Conservation (phyloP, 2,329 filamentous ascomycete genomes). For the Niveomyces coronatus region DNA sequence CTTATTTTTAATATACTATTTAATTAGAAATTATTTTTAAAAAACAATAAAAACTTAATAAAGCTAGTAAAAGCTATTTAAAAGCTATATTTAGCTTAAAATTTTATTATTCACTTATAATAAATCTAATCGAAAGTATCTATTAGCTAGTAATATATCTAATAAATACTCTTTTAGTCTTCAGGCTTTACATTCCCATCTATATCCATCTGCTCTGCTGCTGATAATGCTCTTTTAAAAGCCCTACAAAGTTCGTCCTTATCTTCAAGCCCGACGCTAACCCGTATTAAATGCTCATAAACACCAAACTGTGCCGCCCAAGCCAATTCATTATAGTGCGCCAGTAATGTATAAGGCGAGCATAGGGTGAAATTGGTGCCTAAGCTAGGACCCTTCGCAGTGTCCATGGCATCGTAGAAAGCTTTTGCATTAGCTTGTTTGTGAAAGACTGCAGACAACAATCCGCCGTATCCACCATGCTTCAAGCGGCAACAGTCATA, state of each 20-base stretch:
- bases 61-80: too few relatives aligned
- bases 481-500: slow-evolving; percentile 73
- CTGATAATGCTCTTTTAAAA: slow-evolving; percentile 61
- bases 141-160: too few relatives aligned
- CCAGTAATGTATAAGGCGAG: slow-evolving; percentile 83
- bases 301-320: slow-evolving; percentile 81
- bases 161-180: too few relatives aligned
- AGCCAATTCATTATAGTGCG: slow-evolving; percentile 85
- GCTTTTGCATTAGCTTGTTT: slow-evolving; percentile 57
- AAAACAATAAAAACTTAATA: too few relatives aligned
- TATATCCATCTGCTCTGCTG: too few relatives aligned
- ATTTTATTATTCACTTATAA: too few relatives aligned
- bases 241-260: slow-evolving; percentile 50
- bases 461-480: slow-evolving; percentile 75
- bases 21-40: too few relatives aligned
- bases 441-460: slow-evolving; percentile 77
- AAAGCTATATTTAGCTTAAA: too few relatives aligned
- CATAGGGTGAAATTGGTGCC: slow-evolving; percentile 94
- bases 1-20: too few relatives aligned
- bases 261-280: slow-evolving; percentile 87
- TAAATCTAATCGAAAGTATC: too few relatives aligned
- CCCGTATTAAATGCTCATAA: slow-evolving; percentile 66
- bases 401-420: slow-evolving; percentile 80
- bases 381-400: slow-evolving; percentile 85
- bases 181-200: too few relatives aligned